Evolutionary conservation across 805 yeast species (phyloP).

Genomic region (Yarrowia osloensis): DNA sequence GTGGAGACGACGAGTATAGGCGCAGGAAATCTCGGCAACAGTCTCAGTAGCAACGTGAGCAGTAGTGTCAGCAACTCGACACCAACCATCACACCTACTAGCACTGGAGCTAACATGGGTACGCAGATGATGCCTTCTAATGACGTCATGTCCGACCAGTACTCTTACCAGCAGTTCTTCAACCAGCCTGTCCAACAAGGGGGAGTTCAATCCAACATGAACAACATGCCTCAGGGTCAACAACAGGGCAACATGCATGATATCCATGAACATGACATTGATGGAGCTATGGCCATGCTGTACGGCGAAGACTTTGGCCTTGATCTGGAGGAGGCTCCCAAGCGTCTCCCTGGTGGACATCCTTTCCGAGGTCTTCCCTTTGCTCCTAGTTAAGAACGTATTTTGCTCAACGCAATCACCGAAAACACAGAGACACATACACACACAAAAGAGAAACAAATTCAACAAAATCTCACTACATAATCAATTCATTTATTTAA

Average conservation of each 20-base stretch:
- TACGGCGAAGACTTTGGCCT: constrained; percentile 21
- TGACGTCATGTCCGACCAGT: constrained; percentile 23
- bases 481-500: constrained; percentile 6
- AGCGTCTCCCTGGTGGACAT: constrained; percentile 13
- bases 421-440: not conserved
- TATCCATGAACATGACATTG: constrained; percentile 23
- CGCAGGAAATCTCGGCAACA: not conserved
- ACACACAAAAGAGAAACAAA: not conserved
- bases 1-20: constrained; percentile 6
- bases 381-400: constrained; percentile 12
- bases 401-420: not conserved
- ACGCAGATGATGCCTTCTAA: constrained; percentile 4
- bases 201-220: constrained; percentile 8
- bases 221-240: not conserved
- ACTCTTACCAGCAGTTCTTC: constrained; percentile 23
- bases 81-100: constrained; percentile 43
- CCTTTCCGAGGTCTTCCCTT: constrained; percentile 27
- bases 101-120: constrained; percentile 3
- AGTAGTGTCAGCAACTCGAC: constrained; percentile 16
- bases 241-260: constrained; percentile 7
- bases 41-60: not conserved
- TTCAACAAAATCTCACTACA: not conserved
- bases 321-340: constrained; percentile 7
- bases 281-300: constrained; percentile 28
- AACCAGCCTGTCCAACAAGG: constrained; percentile 3